Evolutionary conservation across 306 rosid species (phyloP).

Genomic region (Prunus padus): DNA sequence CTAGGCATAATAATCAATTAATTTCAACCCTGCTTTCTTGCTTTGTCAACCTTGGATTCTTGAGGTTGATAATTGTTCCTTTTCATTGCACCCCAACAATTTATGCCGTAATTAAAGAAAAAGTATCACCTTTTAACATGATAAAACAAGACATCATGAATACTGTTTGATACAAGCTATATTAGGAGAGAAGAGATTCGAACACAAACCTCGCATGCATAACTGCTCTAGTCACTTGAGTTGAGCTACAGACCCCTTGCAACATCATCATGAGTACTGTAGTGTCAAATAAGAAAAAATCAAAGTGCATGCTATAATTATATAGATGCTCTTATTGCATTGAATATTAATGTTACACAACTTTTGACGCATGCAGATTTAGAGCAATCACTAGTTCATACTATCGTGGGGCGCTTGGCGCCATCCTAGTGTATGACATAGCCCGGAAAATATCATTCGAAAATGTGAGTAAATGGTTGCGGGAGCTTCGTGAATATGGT

Average conservation of each 20-base stretch:
- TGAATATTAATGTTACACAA: no score
- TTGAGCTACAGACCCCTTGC: no score
- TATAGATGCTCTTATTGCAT: no score
- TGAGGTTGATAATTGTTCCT: constrained; percentile 12
- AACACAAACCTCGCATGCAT: no score
- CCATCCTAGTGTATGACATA: constrained; percentile 81
- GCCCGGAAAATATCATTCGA: constrained; percentile 47
- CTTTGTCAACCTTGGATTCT: neutral
- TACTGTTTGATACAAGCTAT: neutral
- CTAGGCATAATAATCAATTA: neutral
- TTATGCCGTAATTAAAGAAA: neutral
- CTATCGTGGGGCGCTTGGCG: constrained; percentile 92
- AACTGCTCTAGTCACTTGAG: no score
- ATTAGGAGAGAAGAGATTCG: no score
- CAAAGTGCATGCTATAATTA: no score
- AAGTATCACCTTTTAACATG: neutral
- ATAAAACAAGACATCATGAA: neutral
- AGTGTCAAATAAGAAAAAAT: no score
- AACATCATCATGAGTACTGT: no score
- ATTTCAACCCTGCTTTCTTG: neutral
- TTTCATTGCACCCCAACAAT: neutral
- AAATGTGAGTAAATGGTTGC: constrained; percentile 66
- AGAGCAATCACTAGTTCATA: constrained; percentile 96
- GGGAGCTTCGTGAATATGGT: constrained; percentile 68
- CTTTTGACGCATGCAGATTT: constrained; percentile 50